Percentiles rank a stretch among this genome's conserved stretches.
These are phyloP conservation scores for Podospora tetraspora DNA, from an alignment of 495 filamentous ascomycete genomes.

Conservation along the genomic window DNA sequence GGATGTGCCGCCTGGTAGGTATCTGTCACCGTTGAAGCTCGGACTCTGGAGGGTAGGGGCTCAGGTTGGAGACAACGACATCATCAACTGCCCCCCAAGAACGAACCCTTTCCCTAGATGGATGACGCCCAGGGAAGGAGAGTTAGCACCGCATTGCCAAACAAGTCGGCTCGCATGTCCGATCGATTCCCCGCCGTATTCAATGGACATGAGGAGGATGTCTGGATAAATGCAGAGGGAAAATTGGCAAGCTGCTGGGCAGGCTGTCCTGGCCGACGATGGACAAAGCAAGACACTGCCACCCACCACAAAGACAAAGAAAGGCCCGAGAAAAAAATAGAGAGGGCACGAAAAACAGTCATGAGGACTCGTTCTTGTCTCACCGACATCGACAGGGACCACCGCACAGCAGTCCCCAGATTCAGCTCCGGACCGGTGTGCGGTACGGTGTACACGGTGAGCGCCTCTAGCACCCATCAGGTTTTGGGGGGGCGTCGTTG, in stretches of 20 bases:
- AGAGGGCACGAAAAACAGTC: not conserved
- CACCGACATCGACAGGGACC: not conserved
- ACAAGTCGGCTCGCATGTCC: not conserved
- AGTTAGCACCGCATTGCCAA: slow-evolving; percentile 5
- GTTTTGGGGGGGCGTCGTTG: not conserved
- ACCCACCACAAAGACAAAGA: not conserved
- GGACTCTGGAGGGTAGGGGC: not conserved
- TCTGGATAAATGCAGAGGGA: slow-evolving; percentile 13
- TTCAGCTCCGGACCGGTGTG: not conserved
- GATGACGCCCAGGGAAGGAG: not conserved
- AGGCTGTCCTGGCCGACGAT: not conserved
- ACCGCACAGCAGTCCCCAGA: not conserved
- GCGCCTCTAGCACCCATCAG: not conserved
- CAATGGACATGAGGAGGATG: not conserved
- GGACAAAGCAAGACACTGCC: not conserved
- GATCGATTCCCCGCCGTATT: slow-evolving; percentile 1
- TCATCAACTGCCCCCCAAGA: not conserved
- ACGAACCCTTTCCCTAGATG: not conserved
- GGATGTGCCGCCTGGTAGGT: not conserved
- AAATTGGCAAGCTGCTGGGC: not conserved
- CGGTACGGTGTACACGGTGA: not conserved
- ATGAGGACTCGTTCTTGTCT: not conserved
- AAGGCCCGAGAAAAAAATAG: not conserved
- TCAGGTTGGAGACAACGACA: not conserved
- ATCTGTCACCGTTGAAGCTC: not conserved